phyloP scores from a whole-genome alignment of 139 green algal species.

The Raphidocelis subcapitata region DNA sequence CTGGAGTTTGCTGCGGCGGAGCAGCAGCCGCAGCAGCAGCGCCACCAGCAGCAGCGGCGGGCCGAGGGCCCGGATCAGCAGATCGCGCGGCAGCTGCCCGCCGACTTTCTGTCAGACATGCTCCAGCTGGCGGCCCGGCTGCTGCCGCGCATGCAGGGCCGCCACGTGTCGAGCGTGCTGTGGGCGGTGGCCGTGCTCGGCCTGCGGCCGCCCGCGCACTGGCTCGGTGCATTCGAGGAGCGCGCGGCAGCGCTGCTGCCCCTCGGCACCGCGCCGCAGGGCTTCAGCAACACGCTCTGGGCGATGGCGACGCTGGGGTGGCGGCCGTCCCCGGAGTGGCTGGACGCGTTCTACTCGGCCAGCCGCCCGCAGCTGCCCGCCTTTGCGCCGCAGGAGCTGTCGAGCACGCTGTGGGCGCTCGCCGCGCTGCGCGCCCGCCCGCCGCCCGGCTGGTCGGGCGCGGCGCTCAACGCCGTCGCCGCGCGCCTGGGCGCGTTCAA shows the following conservation, averaged over 20 bases:
- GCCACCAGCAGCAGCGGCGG: slow-evolving; percentile 5
- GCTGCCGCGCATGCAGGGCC: slow-evolving; percentile 20
- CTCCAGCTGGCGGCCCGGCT: slow-evolving; percentile 12
- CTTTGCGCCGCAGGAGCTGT: slow-evolving; percentile 29
- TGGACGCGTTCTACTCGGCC: slow-evolving; percentile 5
- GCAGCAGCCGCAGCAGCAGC: slow-evolving; percentile 4
- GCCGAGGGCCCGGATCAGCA: background rate
- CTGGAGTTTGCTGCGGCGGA: no score
- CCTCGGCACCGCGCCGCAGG: slow-evolving; percentile 15
- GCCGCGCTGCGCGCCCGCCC: slow-evolving; percentile 1
- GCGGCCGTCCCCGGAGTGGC: background rate
- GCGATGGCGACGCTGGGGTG: slow-evolving; percentile 2
- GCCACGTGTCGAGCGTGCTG: slow-evolving; percentile 29
- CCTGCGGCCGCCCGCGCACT: background rate
- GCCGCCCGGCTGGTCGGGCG: background rate
- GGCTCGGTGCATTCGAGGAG: background rate
- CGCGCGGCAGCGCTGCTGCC: slow-evolving; percentile 4
- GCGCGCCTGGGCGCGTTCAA: slow-evolving; percentile 6
- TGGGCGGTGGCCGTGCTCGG: slow-evolving; percentile 33
- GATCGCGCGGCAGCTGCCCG: background rate
- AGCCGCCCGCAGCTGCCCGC: slow-evolving; percentile 8
- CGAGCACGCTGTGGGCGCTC: slow-evolving; percentile 28
- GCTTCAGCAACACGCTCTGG: slow-evolving; percentile 28
- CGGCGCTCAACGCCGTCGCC: background rate
- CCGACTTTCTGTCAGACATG: background rate